These are phyloP conservation scores for Oxytropis ochrocephala DNA, from an alignment of 306 rosid species.

Conservation along the genomic window DNA sequence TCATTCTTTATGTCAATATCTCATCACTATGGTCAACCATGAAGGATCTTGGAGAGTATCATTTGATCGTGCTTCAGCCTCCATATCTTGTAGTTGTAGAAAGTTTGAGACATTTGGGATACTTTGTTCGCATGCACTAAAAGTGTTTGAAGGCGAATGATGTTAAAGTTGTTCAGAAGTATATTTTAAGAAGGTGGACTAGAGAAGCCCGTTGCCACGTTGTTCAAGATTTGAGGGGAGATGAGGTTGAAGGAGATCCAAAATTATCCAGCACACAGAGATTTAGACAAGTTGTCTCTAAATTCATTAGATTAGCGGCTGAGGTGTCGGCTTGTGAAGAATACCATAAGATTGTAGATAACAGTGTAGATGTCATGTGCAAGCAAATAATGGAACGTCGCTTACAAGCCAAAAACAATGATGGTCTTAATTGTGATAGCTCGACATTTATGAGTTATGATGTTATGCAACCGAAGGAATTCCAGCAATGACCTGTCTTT, in stretches of 20 bases:
- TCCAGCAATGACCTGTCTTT: neutral
- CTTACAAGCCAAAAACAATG: neutral
- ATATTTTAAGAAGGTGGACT: neutral
- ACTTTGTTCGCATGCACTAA: neutral
- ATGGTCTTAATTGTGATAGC: neutral
- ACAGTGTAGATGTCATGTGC: neutral
- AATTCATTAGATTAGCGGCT: too few relatives aligned
- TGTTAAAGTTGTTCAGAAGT: neutral
- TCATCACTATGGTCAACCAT: neutral
- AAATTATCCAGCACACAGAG: neutral
- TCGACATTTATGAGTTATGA: neutral
- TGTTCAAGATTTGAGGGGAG: neutral
- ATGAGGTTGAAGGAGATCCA: neutral
- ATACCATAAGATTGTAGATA: neutral
- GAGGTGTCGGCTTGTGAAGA: neutral
- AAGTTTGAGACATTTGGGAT: neutral
- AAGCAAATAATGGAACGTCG: neutral
- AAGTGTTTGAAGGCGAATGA: neutral
- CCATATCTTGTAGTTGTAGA: neutral
- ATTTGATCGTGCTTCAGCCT: neutral
- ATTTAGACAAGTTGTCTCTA: too few relatives aligned
- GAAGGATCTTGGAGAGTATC: neutral
- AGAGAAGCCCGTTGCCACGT: neutral
- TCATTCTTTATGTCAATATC: neutral
- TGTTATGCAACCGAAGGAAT: neutral